phyloP scores from a whole-genome alignment of 176 grass and related monocot species.

The Aegilops umbellulata region DNA sequence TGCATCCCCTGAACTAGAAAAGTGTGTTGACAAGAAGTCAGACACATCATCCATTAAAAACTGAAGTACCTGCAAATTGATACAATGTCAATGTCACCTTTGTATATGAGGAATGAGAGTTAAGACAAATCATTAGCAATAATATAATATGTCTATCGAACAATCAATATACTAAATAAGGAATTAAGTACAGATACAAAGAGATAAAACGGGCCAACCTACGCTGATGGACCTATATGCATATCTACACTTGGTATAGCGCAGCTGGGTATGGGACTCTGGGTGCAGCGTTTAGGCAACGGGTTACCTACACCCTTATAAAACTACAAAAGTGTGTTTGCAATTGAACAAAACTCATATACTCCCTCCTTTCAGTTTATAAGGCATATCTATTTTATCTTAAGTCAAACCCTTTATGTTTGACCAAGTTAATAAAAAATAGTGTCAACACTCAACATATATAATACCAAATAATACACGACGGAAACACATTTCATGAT shows the following conservation, averaged over 20 bases:
- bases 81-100: slow-evolving; percentile 16
- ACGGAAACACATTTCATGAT: not conserved
- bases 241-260: not conserved
- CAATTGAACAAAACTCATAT: not conserved
- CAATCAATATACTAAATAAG: slow-evolving; percentile 10
- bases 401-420: not conserved
- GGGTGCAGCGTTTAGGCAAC: not conserved
- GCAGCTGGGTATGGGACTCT: not conserved
- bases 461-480: not conserved
- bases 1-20: slow-evolving; percentile 52
- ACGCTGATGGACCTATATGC: not conserved
- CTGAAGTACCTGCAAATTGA: slow-evolving; percentile 72
- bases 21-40: slow-evolving; percentile 91
- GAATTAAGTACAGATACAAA: slow-evolving; percentile 4
- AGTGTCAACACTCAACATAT: not conserved
- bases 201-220: not conserved
- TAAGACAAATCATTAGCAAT: not conserved
- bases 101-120: not conserved
- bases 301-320: not conserved
- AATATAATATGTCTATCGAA: not conserved
- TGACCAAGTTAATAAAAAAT: not conserved
- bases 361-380: not conserved
- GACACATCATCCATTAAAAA: slow-evolving; percentile 96
- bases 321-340: not conserved
- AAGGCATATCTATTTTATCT: not conserved